Conservation (phyloP, 495 filamentous ascomycete genomes). For the Beverwykella pulmonaria region DNA sequence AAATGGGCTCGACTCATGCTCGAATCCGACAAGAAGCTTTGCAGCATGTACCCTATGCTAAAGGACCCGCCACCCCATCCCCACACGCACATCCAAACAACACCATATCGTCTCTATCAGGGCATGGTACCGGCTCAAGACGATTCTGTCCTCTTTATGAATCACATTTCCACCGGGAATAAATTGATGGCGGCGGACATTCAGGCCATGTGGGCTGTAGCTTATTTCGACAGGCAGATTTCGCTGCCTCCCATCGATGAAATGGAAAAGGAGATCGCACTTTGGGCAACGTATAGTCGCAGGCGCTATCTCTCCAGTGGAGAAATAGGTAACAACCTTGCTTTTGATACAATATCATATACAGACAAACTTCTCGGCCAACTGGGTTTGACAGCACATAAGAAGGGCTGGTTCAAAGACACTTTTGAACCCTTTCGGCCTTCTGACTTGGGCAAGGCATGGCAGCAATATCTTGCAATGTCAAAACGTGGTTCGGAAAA, state of each 20-base stretch:
- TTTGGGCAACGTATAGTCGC: neutral
- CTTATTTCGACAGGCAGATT: slow-evolving; percentile 6
- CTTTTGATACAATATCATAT: slow-evolving; percentile 11
- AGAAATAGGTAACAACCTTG: neutral
- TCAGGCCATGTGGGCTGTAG: slow-evolving; percentile 22
- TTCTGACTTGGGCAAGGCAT: neutral
- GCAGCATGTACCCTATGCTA: neutral
- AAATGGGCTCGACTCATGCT: slow-evolving; percentile 1
- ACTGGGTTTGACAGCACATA: neutral
- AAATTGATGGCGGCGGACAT: slow-evolving; percentile 12
- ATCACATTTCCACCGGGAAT: slow-evolving; percentile 3
- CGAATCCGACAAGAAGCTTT: slow-evolving; percentile 1
- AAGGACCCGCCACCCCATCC: slow-evolving; percentile 1
- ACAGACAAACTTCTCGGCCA: neutral
- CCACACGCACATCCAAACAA: neutral
- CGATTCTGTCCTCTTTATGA: slow-evolving; percentile 13
- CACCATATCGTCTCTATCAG: slow-evolving; percentile 13
- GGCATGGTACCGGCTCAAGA: neutral
- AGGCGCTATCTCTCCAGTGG: slow-evolving; percentile 9
- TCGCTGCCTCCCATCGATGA: neutral
- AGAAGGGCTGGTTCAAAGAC: neutral
- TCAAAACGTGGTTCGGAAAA: neutral
- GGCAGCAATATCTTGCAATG: neutral
- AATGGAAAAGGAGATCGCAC: slow-evolving; percentile 5
- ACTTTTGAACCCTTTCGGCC: neutral